Base-by-base conservation (phyloP, 139 green algal genomes). In the Chlamydomonas incerta region DNA sequence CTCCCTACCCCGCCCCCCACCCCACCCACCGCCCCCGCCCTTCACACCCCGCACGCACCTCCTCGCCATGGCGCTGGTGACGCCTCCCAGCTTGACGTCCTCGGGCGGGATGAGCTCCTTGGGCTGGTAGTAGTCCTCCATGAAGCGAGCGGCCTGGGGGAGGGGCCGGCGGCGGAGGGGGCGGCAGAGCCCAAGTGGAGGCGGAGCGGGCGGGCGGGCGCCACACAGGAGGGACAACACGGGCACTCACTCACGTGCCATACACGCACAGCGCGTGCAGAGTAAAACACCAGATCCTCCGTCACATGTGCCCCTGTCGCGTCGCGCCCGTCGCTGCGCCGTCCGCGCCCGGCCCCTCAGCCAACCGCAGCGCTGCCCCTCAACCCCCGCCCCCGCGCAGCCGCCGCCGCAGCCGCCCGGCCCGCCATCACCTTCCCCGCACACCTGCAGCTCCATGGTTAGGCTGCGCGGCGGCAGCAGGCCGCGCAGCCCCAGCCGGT, bases 401-500 rank as follows among this genome's bases (percentile, higher is more conserved):
- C n/a, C n/a, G n/a, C n/a, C n/a, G n/a, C n/a, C n/a, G n/a, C n/a
- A n/a, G n/a, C n/a, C n/a, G n/a, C n/a, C n/a, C 47, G 41, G 33
- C 65, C 20, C 13, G 65, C 13, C 13, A 47, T 9, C n/a, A 73
- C 52, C 29, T 31, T 0, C 14, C 73, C 50, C 1, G 31, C 55
- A 55, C 26, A 3, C 91, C 91, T 97, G 95, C 41, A 90, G 83
- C 41, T 95, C 81, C 90, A 97, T 83, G 0, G 82, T 87, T 1
- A 94, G 86, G 13, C 92, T 81, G 1, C 90, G 65, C 2, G 95
- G 93, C 20, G 97, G 97, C 70, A 99, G 90, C 37, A 99, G 91
- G 26, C 97, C 97, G 4, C 97, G 87, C 37, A 99, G 82, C 0
- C 93, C 93, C 37, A 99, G 82, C 1, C 97, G 89, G 76, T 99